Conservation (phyloP, 768 basidiomycete species). For the Russula olivacea region DNA sequence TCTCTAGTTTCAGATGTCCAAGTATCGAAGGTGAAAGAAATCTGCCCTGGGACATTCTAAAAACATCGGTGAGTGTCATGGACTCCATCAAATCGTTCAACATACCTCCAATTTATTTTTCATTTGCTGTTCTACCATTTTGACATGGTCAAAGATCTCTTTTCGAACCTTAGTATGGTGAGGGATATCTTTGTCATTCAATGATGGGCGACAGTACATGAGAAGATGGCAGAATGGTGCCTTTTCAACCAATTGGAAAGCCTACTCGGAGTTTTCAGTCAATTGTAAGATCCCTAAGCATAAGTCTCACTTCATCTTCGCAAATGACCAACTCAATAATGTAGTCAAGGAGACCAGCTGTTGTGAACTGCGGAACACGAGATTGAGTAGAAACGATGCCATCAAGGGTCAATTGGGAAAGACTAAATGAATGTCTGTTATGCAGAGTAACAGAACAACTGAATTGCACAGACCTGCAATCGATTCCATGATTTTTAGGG, state of each 20-base stretch:
- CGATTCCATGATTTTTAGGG: neutral
- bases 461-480: neutral
- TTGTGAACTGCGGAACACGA: neutral
- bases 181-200: neutral
- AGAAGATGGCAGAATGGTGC: neutral
- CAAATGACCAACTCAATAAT: neutral
- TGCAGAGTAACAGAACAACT: too few relatives aligned
- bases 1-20: constrained; percentile 28
- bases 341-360: neutral
- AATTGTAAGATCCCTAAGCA: neutral
- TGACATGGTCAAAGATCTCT: neutral
- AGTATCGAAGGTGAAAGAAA: neutral
- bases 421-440: neutral
- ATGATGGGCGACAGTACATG: neutral
- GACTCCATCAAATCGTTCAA: neutral
- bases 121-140: neutral
- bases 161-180: neutral
- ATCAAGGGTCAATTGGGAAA: neutral
- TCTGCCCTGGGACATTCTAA: neutral
- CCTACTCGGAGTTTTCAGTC: neutral
- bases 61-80: neutral
- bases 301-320: neutral
- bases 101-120: neutral
- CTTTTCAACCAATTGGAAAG: neutral
- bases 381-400: neutral